Conservation (phyloP, 1,284 basidiomycete genomes). For the Leccinum subrobustum region DNA sequence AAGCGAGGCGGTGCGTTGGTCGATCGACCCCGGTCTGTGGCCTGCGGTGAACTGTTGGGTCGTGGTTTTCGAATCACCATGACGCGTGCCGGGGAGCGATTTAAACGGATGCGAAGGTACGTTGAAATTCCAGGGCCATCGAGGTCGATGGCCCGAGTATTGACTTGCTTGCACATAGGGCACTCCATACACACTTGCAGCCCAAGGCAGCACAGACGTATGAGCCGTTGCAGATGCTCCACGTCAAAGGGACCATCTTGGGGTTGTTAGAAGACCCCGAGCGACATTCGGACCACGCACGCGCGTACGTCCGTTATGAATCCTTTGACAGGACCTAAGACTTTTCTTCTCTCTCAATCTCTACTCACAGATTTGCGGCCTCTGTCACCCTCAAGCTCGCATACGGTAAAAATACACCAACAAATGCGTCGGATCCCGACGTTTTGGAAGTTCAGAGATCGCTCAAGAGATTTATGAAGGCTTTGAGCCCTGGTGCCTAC, state of each 20-base stretch:
- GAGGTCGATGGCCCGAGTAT: background rate
- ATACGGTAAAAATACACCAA: constrained; percentile 9
- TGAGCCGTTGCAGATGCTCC: background rate
- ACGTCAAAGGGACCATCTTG: constrained; percentile 3
- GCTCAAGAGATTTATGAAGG: background rate
- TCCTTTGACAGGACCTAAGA: background rate
- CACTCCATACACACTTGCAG: constrained; percentile 9
- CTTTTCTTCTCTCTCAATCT: background rate
- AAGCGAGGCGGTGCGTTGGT: background rate
- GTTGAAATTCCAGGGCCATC: background rate
- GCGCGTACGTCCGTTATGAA: background rate
- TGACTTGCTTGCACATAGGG: constrained; percentile 1
- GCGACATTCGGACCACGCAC: background rate
- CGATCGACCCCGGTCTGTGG: constrained; percentile 10
- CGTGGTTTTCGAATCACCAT: constrained; percentile 8
- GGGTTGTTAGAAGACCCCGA: constrained; percentile 7
- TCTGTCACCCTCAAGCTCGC: constrained; percentile 8
- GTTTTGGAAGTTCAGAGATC: background rate
- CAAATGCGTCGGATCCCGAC: constrained; percentile 6
- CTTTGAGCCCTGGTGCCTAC: constrained; percentile 9
- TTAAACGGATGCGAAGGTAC: constrained; percentile 9
- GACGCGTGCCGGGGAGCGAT: constrained; percentile 4
- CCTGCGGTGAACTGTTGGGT: constrained; percentile 5
- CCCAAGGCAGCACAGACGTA: constrained; percentile 7
- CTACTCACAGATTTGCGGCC: constrained; percentile 5